A percentile compares a stretch with the other conserved stretches of the same genome.
Evolutionary conservation across 208 protist genomes (phyloP).

Genomic region (Spironucleus salmonicida): DNA sequence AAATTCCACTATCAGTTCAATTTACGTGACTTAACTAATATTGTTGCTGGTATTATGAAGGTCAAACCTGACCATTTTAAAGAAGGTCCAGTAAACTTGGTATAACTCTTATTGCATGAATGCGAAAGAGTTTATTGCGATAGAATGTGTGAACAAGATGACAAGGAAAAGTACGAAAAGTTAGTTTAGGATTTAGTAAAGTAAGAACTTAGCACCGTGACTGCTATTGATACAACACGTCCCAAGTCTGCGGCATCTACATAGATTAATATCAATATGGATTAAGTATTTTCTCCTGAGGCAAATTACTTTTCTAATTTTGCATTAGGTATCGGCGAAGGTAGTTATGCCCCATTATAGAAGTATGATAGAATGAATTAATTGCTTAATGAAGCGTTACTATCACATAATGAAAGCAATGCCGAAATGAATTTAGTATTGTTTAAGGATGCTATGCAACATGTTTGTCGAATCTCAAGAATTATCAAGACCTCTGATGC

Average conservation of each 20-base stretch:
- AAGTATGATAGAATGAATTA: slow-evolving; percentile 55
- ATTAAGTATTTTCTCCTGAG: background rate
- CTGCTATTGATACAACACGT: background rate
- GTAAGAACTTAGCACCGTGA: background rate
- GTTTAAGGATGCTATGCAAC: slow-evolving; percentile 87
- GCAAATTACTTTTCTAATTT: slow-evolving; percentile 50
- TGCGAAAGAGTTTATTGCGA: slow-evolving; percentile 83
- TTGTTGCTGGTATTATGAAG: slow-evolving; percentile 65
- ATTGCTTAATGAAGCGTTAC: slow-evolving; percentile 40
- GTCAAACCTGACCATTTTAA: slow-evolving; percentile 53
- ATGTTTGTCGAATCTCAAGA: slow-evolving; percentile 80
- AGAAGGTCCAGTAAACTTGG: slow-evolving; percentile 56
- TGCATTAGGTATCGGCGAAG: slow-evolving; percentile 35
- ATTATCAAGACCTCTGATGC: slow-evolving; percentile 82
- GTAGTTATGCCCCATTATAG: slow-evolving; percentile 42
- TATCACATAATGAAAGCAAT: slow-evolving; percentile 77
- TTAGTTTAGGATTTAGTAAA: slow-evolving; percentile 53
- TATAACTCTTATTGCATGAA: slow-evolving; percentile 81
- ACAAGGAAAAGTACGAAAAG: slow-evolving; percentile 57
- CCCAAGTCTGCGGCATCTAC: background rate
- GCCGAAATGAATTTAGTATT: slow-evolving; percentile 85
- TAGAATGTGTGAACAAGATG: slow-evolving; percentile 49
- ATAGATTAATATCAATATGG: slow-evolving; percentile 10
- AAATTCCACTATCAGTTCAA: slow-evolving; percentile 98
- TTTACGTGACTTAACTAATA: slow-evolving; percentile 82